phyloP scores from a whole-genome alignment of 352 stramenopile genomes.

The Elongisporangium undulatum region DNA sequence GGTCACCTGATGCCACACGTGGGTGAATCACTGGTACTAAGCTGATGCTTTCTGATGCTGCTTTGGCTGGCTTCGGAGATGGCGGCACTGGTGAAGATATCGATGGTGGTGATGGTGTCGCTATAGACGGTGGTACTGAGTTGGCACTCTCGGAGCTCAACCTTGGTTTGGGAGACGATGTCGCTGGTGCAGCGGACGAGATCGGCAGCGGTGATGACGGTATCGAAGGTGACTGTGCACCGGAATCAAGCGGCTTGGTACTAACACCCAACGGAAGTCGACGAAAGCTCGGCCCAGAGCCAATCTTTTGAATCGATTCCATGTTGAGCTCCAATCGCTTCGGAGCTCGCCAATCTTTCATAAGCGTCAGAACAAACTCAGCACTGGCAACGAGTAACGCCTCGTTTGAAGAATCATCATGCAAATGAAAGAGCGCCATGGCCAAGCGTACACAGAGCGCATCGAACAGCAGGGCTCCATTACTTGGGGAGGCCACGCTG shows the following conservation, averaged over 20 bases:
- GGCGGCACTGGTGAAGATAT: background rate
- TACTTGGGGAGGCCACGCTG: background rate
- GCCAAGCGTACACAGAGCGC: slow-evolving; percentile 42
- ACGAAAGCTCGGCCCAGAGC: background rate
- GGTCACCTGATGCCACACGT: background rate
- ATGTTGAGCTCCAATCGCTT: slow-evolving; percentile 70
- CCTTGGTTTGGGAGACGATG: background rate
- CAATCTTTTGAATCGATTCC: slow-evolving; percentile 51
- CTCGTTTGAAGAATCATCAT: slow-evolving; percentile 6
- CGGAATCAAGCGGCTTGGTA: background rate
- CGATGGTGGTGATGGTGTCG: background rate
- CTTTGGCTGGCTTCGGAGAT: background rate
- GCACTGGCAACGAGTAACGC: slow-evolving; percentile 11
- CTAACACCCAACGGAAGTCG: background rate
- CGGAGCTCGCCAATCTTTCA: slow-evolving; percentile 50
- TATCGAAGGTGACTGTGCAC: background rate
- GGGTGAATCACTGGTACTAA: background rate
- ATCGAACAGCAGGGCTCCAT: slow-evolving; percentile 25
- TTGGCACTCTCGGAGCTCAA: background rate
- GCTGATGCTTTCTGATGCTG: background rate
- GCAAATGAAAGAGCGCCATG: slow-evolving; percentile 66
- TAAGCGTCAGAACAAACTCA: slow-evolving; percentile 40
- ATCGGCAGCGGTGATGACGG: background rate
- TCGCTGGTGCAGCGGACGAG: background rate
- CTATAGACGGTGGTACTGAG: background rate